Evolutionary conservation across 164 flowering plant genomes (phyloP), one percentile per base, ranked within the genome.

Genomic region (Protea cynaroides): DNA sequence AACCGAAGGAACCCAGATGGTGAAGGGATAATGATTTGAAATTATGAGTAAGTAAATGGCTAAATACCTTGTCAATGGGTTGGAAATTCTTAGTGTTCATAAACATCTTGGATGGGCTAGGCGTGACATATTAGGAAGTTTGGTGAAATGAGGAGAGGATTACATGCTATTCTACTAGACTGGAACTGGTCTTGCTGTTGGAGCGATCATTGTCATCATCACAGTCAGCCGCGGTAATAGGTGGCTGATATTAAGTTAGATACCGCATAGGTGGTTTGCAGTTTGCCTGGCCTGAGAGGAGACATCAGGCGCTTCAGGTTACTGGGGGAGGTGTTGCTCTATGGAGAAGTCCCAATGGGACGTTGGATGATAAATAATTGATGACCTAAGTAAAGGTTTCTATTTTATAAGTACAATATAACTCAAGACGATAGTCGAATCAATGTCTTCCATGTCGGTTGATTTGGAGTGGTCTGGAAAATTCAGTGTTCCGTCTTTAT

Each of bases 1-100:
- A 72, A 70, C 58, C 23, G 69, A 59, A 36, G 67, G 69, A 51
- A 71, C 50, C 65, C 25, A 62, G 65, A 63, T 49, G 7, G 4
- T 66, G 64, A 46, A 44, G 61, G 66, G 64, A 17, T n/a, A 23
- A 43, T 3, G 19, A 34, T 46, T 58, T 24, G 75, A 58, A 49
- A 62, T 57, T 64, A 69, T 11, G 18, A 43, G 56, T 40, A 24
- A 61, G 22, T 37, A 63, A 24, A 12, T 53, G 23, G 21, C 61
- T 37, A 63, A 24, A 12, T 53, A n/a, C 25, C 61, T 64, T 63
- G 44, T 59, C 51, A 67, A 55, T 59, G 50, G 51, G 51, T 43
- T 38, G 63, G 70, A 49, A 11, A 21, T 52, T 23, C 34, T 29
- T 47, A 22, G 34, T 25, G 56, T 50, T 17, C 29, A 43, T 44